A percentile compares a stretch with the other conserved stretches of the same genome.
Evolutionary conservation across 768 basidiomycete species (phyloP).

Genomic region (Dendrothele bispora): DNA sequence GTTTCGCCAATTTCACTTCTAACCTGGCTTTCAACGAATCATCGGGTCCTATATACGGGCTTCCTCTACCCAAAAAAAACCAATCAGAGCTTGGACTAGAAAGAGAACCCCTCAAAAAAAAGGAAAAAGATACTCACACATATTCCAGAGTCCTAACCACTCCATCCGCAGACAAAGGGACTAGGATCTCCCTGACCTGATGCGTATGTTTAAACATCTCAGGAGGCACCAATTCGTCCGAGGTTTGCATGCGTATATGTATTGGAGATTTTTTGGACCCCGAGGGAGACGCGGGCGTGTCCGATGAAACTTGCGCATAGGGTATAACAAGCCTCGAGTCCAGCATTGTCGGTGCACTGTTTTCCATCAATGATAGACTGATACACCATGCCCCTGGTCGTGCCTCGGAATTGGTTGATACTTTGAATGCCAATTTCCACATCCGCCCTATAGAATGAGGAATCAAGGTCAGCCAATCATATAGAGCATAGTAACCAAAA

Average conservation of each 20-base stretch:
- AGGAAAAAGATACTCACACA: constrained; percentile 37
- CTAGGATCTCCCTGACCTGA: constrained; percentile 28
- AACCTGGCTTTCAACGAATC: constrained; percentile 44
- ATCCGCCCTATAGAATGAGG: constrained; percentile 44
- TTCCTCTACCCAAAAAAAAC: constrained; percentile 31
- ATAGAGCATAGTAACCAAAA: too few species aligned
- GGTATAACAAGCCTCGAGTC: constrained; percentile 51
- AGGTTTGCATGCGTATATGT: constrained; percentile 36
- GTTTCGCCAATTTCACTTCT: constrained; percentile 42
- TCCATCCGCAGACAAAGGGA: constrained; percentile 38
- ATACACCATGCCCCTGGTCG: constrained; percentile 47
- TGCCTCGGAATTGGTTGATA: constrained; percentile 16
- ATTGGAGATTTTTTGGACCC: constrained; percentile 31
- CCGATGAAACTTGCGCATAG: constrained; percentile 5
- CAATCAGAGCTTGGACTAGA: too few species aligned
- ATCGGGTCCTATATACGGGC: constrained; percentile 45
- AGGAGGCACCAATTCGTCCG: constrained; percentile 28
- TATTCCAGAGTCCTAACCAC: constrained; percentile 50
- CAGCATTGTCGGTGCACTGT: constrained; percentile 59
- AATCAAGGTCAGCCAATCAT: background rate
- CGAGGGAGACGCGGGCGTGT: constrained; percentile 6
- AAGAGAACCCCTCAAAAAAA: background rate
- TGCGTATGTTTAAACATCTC: background rate
- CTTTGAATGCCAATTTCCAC: constrained; percentile 51
- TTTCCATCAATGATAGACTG: constrained; percentile 49